A percentile compares a stretch with the other conserved stretches of the same genome.
Conservation (phyloP, 1,284 basidiomycete species). For the Papiliotrema flavescens region DNA sequence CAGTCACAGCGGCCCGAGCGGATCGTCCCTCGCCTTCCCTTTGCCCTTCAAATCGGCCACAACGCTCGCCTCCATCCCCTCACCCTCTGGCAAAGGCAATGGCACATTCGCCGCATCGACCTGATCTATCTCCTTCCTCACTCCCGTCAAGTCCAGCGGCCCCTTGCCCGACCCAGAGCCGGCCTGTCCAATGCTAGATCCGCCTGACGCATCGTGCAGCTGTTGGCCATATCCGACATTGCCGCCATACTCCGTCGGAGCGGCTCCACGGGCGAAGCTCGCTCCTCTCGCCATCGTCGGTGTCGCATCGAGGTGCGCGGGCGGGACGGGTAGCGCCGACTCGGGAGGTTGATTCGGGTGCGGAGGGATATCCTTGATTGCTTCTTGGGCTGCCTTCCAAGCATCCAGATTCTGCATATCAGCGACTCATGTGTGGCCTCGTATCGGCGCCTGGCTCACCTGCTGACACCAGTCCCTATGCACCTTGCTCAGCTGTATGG, state of each 20-base stretch:
- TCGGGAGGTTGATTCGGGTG: slow-evolving; percentile 65
- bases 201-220: no score
- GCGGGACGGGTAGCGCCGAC: slow-evolving; percentile 10
- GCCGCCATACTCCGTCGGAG: background rate
- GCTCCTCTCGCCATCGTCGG: background rate
- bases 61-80: background rate
- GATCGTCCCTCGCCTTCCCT: slow-evolving; percentile 14
- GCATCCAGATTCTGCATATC: slow-evolving; percentile 78
- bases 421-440: background rate
- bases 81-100: slow-evolving; percentile 28
- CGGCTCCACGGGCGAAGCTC: background rate
- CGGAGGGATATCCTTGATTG: slow-evolving; percentile 80
- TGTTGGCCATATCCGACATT: no score
- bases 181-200: no score
- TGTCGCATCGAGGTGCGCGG: slow-evolving; percentile 6
- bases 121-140: slow-evolving; percentile 31
- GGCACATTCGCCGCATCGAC: slow-evolving; percentile 34
- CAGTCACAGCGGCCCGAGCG: slow-evolving; percentile 2
- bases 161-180: no score
- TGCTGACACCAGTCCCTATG: slow-evolving; percentile 95
- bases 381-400: slow-evolving; percentile 92
- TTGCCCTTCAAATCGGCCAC: slow-evolving; percentile 3
- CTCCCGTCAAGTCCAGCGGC: slow-evolving; percentile 8
- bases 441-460: slow-evolving; percentile 52
- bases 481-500: slow-evolving; percentile 79